These are phyloP conservation scores for Euphorbia corollata DNA, from an alignment of 441 rosid genomes.

Conservation along the genomic window DNA sequence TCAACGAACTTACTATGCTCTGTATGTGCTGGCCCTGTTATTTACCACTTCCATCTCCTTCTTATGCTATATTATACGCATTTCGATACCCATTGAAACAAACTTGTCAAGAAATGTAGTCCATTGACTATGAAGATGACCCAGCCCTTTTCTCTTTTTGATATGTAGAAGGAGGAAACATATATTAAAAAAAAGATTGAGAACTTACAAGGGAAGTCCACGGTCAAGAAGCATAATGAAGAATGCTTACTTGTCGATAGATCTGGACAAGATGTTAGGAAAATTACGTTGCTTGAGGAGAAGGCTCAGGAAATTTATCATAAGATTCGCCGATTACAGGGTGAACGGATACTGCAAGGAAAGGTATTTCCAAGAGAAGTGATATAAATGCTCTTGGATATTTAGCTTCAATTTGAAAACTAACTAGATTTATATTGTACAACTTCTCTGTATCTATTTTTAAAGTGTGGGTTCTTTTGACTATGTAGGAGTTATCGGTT, in stretches of 20 bases:
- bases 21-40: neutral
- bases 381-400: neutral
- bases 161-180: slow-evolving; percentile 50
- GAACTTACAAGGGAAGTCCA: slow-evolving; percentile 30
- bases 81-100: neutral
- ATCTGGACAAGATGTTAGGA: slow-evolving; percentile 26
- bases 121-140: too few relatives aligned
- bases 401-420: neutral
- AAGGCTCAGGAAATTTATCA: slow-evolving; percentile 49
- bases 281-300: slow-evolving; percentile 41
- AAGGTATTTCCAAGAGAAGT: slow-evolving; percentile 36
- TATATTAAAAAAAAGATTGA: slow-evolving; percentile 39
- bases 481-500: slow-evolving; percentile 59
- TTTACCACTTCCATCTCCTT: neutral
- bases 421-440: neutral
- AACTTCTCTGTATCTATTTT: neutral
- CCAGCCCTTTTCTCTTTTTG: neutral
- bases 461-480: neutral
- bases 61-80: neutral
- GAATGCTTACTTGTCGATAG: slow-evolving; percentile 30
- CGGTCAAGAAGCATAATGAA: slow-evolving; percentile 20
- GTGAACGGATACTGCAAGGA: slow-evolving; percentile 44
- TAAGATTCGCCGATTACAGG: slow-evolving; percentile 44
- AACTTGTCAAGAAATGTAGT: neutral
- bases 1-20: neutral